phyloP scores from a whole-genome alignment of 164 flowering plant genomes.

The Kingdonia uniflora region DNA sequence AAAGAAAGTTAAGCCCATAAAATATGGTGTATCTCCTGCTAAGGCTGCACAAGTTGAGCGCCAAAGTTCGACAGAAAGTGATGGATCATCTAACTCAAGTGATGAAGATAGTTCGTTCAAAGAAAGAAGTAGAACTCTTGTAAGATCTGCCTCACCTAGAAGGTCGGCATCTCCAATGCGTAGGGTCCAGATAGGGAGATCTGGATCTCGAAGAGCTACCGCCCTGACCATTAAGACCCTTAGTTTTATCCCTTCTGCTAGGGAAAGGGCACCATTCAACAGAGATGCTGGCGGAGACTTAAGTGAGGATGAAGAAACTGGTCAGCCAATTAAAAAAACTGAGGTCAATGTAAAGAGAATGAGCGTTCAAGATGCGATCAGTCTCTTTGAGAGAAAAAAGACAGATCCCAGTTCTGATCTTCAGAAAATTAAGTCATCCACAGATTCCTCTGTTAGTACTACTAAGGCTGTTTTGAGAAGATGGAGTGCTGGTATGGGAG shows the following conservation, averaged over 20 bases:
- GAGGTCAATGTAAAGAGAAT: constrained; percentile 50
- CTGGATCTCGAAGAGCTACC: constrained; percentile 64
- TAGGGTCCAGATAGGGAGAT: constrained; percentile 71
- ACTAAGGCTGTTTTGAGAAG: constrained; percentile 71
- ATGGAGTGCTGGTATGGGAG: constrained; percentile 80
- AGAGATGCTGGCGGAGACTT: constrained; percentile 33
- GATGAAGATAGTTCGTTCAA: constrained; percentile 35
- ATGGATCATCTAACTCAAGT: constrained; percentile 54
- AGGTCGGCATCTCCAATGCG: constrained; percentile 93
- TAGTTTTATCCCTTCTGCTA: constrained; percentile 31
- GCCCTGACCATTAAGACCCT: constrained; percentile 77
- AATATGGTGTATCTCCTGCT: constrained; percentile 62
- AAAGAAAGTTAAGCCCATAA: constrained; percentile 25
- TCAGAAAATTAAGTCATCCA: constrained; percentile 32
- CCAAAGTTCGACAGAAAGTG: constrained; percentile 51
- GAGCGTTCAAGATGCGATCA: constrained; percentile 85
- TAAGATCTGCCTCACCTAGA: constrained; percentile 68
- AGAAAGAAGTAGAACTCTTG: constrained; percentile 65
- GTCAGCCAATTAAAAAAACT: constrained; percentile 27
- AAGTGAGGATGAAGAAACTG: constrained; percentile 44
- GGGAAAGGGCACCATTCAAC: constrained; percentile 36
- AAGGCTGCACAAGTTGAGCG: constrained; percentile 65
- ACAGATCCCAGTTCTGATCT: constrained; percentile 38
- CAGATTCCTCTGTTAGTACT: constrained; percentile 23
- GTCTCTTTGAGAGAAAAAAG: constrained; percentile 82